Percentiles rank a stretch among this genome's conserved stretches.
phyloP scores from a whole-genome alignment of 2,329 filamentous ascomycete genomes.

The Paraphoma chrysanthemicola region DNA sequence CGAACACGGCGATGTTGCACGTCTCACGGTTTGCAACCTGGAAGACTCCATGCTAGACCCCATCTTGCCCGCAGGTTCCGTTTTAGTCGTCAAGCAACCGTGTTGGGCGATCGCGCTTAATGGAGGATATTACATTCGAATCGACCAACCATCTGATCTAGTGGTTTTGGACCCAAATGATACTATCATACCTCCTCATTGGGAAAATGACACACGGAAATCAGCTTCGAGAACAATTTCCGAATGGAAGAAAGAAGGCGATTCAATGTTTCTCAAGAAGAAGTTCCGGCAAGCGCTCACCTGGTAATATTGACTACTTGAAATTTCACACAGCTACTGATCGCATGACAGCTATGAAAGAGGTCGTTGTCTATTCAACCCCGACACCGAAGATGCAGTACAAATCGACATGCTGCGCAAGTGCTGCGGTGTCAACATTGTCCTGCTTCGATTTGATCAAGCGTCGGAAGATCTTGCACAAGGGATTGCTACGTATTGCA shows the following conservation, averaged over 20 bases:
- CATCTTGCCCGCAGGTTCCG: constrained; percentile 14
- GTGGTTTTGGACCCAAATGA: constrained; percentile 13
- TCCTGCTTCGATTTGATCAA: constrained; percentile 32
- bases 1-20: constrained; percentile 18
- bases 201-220: constrained; percentile 7
- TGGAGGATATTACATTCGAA: constrained; percentile 25
- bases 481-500: constrained; percentile 21
- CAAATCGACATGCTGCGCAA: constrained; percentile 30
- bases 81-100: constrained; percentile 28
- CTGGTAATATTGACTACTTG: constrained; percentile 6
- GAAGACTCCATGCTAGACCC: constrained; percentile 31
- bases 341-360: constrained; percentile 17
- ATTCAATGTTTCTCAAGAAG: constrained; percentile 34
- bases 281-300: constrained; percentile 26
- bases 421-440: constrained; percentile 31
- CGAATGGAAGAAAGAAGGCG: constrained; percentile 33
- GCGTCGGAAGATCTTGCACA: constrained; percentile 24
- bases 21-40: constrained; percentile 31
- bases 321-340: too few relatives aligned
- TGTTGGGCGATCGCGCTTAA: constrained; percentile 22
- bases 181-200: constrained; percentile 8
- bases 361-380: constrained; percentile 6
- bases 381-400: constrained; percentile 1
- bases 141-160: constrained; percentile 34
- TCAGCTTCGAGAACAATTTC: background rate